Conservation (phyloP, 352 stramenopile genomes). For the Pythium aristosporum region DNA sequence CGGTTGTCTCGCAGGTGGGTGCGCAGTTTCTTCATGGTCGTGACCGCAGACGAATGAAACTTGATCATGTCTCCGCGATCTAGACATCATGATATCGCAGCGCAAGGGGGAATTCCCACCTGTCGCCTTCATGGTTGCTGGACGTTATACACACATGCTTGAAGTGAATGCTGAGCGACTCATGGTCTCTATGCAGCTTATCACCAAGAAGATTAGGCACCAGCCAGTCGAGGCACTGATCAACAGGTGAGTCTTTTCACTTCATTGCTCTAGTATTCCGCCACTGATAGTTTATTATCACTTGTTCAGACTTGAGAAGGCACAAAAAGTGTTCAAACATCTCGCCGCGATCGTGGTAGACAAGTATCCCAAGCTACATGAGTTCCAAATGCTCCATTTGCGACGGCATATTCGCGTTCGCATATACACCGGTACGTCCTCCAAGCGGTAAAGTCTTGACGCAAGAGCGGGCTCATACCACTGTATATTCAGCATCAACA, state of each 20-base stretch:
- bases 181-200: conserved; percentile 26
- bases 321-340: conserved; percentile 59
- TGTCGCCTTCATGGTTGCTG: conserved; percentile 61
- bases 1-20: conserved; percentile 54
- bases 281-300: neutral
- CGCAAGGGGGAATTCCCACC: conserved; percentile 62
- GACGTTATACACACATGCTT: neutral
- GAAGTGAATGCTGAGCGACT: neutral
- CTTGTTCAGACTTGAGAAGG: conserved; percentile 36
- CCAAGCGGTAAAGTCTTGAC: neutral
- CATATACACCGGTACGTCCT: conserved; percentile 41
- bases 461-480: neutral
- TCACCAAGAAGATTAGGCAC: conserved; percentile 38
- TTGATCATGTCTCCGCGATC: neutral
- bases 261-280: no score
- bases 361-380: conserved; percentile 39
- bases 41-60: neutral
- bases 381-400: conserved; percentile 52
- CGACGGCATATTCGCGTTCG: conserved; percentile 37
- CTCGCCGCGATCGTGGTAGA: conserved; percentile 51
- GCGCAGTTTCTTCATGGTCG: neutral
- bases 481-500: conserved; percentile 13
- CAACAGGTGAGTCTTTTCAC: conserved; percentile 37
- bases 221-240: conserved; percentile 41
- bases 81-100: conserved; percentile 81